A percentile compares a stretch with the other conserved stretches of the same genome.
Evolutionary conservation across 148 eudicot species (phyloP).

Genomic region (Chenopodium album): DNA sequence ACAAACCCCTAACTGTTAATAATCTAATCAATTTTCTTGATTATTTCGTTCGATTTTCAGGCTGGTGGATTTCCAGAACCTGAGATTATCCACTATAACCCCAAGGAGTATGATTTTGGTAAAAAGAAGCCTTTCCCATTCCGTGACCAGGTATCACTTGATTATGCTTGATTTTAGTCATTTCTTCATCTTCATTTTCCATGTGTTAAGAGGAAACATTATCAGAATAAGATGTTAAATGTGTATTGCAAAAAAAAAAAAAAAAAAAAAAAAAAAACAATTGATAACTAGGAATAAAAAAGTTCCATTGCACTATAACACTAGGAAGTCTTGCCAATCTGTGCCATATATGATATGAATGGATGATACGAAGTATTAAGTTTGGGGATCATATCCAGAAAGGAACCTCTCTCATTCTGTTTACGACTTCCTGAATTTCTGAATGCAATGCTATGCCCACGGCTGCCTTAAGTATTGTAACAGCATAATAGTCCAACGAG

Average conservation of each 20-base stretch:
- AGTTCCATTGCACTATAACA: no score
- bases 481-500: background rate
- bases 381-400: no score
- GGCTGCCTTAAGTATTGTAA: background rate
- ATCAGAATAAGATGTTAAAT: background rate
- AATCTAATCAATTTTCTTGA: background rate
- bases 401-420: no score
- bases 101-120: conserved; percentile 92
- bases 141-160: conserved; percentile 87
- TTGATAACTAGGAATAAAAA: no score
- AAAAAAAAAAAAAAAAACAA: no score
- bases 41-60: conserved; percentile 31
- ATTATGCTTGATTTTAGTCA: background rate
- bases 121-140: conserved; percentile 96
- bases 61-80: conserved; percentile 99
- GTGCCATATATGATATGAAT: no score
- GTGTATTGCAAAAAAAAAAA: no score
- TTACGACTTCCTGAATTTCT: background rate
- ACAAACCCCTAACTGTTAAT: background rate
- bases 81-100: conserved; percentile 85
- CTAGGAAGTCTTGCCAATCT: background rate
- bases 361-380: no score
- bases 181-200: background rate
- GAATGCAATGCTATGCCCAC: background rate
- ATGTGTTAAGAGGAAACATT: background rate